phyloP scores from a whole-genome alignment of 768 basidiomycete genomes.

The Strobilomyces dryophilus region DNA sequence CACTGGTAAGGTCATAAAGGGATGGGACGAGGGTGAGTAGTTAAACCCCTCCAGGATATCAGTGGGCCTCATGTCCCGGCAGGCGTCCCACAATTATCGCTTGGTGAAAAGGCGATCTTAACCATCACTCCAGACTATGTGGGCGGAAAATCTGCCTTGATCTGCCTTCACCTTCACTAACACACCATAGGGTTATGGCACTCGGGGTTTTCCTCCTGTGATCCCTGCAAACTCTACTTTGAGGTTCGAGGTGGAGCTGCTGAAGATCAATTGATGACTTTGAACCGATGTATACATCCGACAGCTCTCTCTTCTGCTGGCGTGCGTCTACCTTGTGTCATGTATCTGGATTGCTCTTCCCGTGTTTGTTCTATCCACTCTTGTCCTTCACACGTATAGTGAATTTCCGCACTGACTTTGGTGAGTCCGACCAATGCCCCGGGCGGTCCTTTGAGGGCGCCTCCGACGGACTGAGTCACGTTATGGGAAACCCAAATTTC shows the following conservation, averaged over 20 bases:
- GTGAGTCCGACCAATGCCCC: neutral
- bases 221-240: slow-evolving; percentile 76
- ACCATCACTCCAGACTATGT: slow-evolving; percentile 76
- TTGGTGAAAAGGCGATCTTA: slow-evolving; percentile 69
- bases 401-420: neutral
- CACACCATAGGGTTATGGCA: slow-evolving; percentile 58
- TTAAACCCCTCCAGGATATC: neutral
- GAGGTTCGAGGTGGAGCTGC: slow-evolving; percentile 79
- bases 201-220: slow-evolving; percentile 70
- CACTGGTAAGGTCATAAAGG: slow-evolving; percentile 77
- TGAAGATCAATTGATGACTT: slow-evolving; percentile 54
- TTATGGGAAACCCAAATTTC: neutral
- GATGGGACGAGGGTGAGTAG: slow-evolving; percentile 82
- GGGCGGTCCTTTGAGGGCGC: neutral
- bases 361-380: slow-evolving; percentile 12
- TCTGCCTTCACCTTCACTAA: slow-evolving; percentile 3
- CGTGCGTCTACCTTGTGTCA: slow-evolving; percentile 22
- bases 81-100: slow-evolving; percentile 75
- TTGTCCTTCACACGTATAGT: neutral
- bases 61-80: neutral
- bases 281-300: slow-evolving; percentile 24
- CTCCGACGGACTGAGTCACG: neutral
- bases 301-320: slow-evolving; percentile 9
- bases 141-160: slow-evolving; percentile 29
- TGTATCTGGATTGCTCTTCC: slow-evolving; percentile 22